Base-by-base conservation (phyloP, 2,329 filamentous ascomycete genomes). In the Aspergillus candidus region DNA sequence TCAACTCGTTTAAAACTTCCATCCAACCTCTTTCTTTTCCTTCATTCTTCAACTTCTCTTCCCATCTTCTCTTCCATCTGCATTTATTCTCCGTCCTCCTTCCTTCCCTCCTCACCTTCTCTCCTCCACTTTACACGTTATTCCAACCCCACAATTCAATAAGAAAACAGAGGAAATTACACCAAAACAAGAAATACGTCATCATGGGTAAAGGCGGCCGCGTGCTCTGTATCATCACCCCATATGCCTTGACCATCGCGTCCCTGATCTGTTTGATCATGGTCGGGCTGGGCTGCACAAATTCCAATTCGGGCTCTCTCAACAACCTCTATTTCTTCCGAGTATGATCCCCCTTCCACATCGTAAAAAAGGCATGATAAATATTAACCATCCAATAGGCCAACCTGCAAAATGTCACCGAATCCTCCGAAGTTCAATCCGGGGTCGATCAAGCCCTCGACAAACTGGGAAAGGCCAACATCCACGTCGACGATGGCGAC, bases 191-290 rank as follows among this genome's bases (percentile, higher is more conserved):
- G 29, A 22, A 22, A 39, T 41, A 29, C 32, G 44, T 41, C 55
- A 61, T 31, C 57, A 86, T 86, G 83, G 82, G 81, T 51, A 82
- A 84, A 71, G 75, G 79, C 61, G 90, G 88, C 56, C 81, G 91
- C 62, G 80, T 91, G 59, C 73, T 86, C 66, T 96, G 89, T 71
- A 93, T 97, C 70, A 79, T 86, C 69, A 74, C 89, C 73, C 91
- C 91, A 48, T 89, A 95, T 70, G 74, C 80, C 52, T 78, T 95
- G 60, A 91, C 88, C 14, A 71, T 93, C 57, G 85, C 78, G 51
- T 84, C 86, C 47, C 74, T 96, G 58, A 71, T 93, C 58, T 85
- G 84, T 56, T 66, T 82, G 43, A 58, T 78, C 38, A 61, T 83
- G 32, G 73, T 83, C 41, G 75, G 78, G 50, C 54, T 80, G 40